Evolutionary conservation across 495 filamentous ascomycete genomes (phyloP), one percentile per base, ranked within the genome.

Genomic region (Aspergillus cristatus): DNA sequence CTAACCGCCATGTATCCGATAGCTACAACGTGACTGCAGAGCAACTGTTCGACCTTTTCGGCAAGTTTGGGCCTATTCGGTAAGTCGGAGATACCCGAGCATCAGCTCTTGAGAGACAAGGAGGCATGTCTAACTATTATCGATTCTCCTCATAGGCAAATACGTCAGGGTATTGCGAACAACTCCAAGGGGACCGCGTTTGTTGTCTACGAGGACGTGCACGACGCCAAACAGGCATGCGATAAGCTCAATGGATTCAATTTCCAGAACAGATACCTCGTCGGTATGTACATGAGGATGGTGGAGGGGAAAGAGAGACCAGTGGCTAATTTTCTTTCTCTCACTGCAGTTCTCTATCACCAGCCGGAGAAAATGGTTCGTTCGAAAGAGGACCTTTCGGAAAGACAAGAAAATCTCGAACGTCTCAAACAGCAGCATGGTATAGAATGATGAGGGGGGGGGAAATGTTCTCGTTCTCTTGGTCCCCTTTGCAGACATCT

Each of bases 241-340:
- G 91, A 98, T 74, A 96, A 96, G 72, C 72, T 98, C 55, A 97
- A 98, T 68, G 91, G 91, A 55, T 98, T 93, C 78, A 98, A 98
- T 68, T 98, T 98, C 64, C 93, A 97, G 68, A 94, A 90, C 72
- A 86, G 91, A 58, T 98, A 98, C 67, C 86, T 98, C 52, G 93
- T 98, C 56, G 89, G 89, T 94, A 81, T 32, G 86, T 75, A 35
- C n/a, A n/a, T n/a, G n/a, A 41, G 24, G 14, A 39, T 29, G 15
- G 8, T 38, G 15, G 15, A 25, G n/a, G 3, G 18, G n/a, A n/a
- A 30, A 26, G 18, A 18, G 7, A 20, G 18, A n/a, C 6, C n/a
- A 17, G 24, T 38, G 24, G 35, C 39, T 43, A 35, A 57, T 37
- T n/a, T n/a, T n/a, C 24, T 18, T 13, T 31, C 18, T 7, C 18